These are phyloP conservation scores for Acer yangbiense DNA, from an alignment of 345 rosid species.

Conservation along the genomic window DNA sequence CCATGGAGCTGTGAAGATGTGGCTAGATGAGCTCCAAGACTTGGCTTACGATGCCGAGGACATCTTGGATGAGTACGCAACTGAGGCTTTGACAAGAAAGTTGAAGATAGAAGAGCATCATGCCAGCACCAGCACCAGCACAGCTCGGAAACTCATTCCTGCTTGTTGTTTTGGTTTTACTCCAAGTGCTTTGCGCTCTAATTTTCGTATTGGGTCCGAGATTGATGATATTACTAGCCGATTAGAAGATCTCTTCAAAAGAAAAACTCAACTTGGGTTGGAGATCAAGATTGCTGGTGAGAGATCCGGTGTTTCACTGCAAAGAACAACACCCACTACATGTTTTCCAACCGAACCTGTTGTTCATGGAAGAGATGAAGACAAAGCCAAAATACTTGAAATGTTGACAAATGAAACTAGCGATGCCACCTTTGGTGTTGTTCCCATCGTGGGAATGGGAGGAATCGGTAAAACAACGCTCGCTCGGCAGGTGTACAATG, in stretches of 20 bases:
- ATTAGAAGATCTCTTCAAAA: background rate
- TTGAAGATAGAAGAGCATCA: background rate
- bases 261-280: background rate
- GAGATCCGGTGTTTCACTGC: background rate
- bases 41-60: conserved; percentile 7
- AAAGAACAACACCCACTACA: background rate
- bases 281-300: background rate
- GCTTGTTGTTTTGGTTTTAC: background rate
- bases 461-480: conserved; percentile 30
- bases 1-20: background rate
- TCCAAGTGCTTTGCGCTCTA: background rate
- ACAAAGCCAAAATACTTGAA: background rate
- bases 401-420: background rate
- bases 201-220: background rate
- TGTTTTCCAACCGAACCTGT: background rate
- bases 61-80: background rate
- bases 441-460: conserved; percentile 28
- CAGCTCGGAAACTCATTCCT: background rate
- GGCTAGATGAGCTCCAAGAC: background rate
- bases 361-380: background rate
- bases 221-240: background rate
- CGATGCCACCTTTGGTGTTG: background rate
- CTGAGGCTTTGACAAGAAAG: background rate
- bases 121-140: background rate
- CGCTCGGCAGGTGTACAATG: conserved; percentile 18